Evolutionary conservation across 2,329 filamentous ascomycete genomes (phyloP).

Genomic region (Aspergillus fructus): DNA sequence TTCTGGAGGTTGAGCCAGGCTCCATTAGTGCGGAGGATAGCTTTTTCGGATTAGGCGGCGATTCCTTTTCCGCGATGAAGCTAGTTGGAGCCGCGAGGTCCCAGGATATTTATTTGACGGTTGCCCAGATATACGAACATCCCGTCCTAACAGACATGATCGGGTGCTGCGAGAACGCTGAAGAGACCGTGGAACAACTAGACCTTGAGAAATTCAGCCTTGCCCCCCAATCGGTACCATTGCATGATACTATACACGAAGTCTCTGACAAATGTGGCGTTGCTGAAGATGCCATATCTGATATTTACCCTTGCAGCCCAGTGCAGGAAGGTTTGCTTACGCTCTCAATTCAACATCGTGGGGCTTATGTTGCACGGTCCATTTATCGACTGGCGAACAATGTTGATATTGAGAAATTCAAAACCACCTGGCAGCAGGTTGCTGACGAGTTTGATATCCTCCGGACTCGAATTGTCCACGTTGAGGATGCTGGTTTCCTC

Average conservation of each 20-base stretch:
- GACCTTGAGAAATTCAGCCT: slow-evolving; percentile 29
- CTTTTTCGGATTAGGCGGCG: slow-evolving; percentile 49
- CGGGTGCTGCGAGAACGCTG: slow-evolving; percentile 22
- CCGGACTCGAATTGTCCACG: slow-evolving; percentile 48
- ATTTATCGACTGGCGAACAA: slow-evolving; percentile 39
- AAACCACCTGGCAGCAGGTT: slow-evolving; percentile 47
- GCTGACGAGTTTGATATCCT: slow-evolving; percentile 49
- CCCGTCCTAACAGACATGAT: slow-evolving; percentile 48
- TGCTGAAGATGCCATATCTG: slow-evolving; percentile 28
- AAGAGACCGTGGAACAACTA: not conserved
- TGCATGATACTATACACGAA: slow-evolving; percentile 27
- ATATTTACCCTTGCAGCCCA: slow-evolving; percentile 46
- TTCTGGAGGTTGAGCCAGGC: slow-evolving; percentile 37
- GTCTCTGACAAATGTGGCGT: slow-evolving; percentile 33
- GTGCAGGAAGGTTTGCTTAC: slow-evolving; percentile 49
- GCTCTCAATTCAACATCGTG: slow-evolving; percentile 47
- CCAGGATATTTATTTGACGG: slow-evolving; percentile 40
- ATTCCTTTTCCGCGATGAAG: slow-evolving; percentile 50
- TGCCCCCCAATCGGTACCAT: slow-evolving; percentile 20
- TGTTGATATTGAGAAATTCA: slow-evolving; percentile 45
- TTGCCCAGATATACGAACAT: slow-evolving; percentile 46
- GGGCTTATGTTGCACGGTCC: slow-evolving; percentile 51
- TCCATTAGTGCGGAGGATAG: slow-evolving; percentile 45
- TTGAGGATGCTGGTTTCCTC: slow-evolving; percentile 35
- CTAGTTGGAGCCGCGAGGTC: slow-evolving; percentile 44